Evolutionary conservation across 192 early-diverging fungal genomes (phyloP), one percentile per base, ranked within the genome.

Genomic region (Gigaspora rosea): DNA sequence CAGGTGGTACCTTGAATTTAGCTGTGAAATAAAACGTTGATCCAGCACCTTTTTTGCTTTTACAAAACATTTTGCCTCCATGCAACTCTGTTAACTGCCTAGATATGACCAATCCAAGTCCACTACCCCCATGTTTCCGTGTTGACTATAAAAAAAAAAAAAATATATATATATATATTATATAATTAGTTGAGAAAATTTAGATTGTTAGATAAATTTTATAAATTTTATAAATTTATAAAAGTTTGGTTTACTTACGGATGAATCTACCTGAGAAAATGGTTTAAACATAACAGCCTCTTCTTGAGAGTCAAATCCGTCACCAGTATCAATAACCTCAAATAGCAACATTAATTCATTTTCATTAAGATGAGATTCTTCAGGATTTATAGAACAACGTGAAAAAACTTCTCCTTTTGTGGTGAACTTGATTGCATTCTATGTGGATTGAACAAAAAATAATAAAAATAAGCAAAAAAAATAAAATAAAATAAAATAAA

Each of bases 371-470:
- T 76, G 75, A 4, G 71, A 18, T 46, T 78, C 50, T 13, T 85
- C 18, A 1, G 52, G 18, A 15, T 56, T 4, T 15, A 91, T 49
- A 4, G 86, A 80, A 75, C 88, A 88, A 61, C 79, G 80, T 1
- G 93, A 85, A 33, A 85, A 86, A 6, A 95, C 86, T 65, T 90
- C 88, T 61, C 92, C 93, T n/a, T 87, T 77, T 8, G 87, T 82
- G 4, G 93, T 96, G 46, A 96, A 96, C 74, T 96, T 95, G 74
- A 95, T 85, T 9, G 92, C 90, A 78, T 95, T 95, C 87, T 88
- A 80, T 41, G 41, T 41, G 7, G 7, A 41, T 41, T 41, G 0
- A 6, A 7, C 41, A 3, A 41, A 41, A 41, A 41, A 41, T 8
- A 77, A 20, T 50, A 20, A 51, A 57, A 61, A 10, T 52, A 52